Conservation (phyloP, 2,329 filamentous ascomycete species). For the Gyromitra esculenta region DNA sequence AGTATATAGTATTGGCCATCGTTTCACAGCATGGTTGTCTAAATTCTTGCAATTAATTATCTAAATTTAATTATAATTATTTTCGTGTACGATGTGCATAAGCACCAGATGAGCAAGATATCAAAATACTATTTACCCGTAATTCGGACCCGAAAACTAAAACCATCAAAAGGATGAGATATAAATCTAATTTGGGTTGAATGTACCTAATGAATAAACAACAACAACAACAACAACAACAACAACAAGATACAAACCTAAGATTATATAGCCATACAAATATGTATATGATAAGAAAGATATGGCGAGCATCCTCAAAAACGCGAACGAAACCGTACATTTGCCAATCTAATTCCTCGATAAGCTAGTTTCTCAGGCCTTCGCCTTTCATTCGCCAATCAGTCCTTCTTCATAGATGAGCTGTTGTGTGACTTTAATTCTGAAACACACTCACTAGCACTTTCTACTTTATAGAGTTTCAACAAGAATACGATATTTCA, state of each 20-base stretch:
- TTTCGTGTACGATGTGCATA: not conserved
- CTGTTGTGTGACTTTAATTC: not conserved
- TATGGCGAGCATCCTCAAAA: too few species aligned
- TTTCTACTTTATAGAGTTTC: not conserved
- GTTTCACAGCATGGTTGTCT: not conserved
- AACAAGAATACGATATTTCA: not conserved
- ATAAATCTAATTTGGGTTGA: too few species aligned
- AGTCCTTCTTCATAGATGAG: not conserved
- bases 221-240: too few species aligned
- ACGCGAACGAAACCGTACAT: not conserved
- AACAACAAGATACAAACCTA: not conserved
- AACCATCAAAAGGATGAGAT: not conserved
- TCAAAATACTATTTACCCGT: not conserved
- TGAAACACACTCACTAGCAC: not conserved
- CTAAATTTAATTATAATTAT: not conserved
- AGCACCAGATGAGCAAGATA: not conserved
- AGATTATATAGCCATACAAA: too few species aligned
- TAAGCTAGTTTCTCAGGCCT: not conserved
- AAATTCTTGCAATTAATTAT: not conserved
- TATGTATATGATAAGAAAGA: too few species aligned
- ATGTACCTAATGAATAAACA: too few species aligned
- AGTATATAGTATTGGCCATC: not conserved
- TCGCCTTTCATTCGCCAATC: not conserved
- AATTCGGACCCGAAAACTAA: not conserved
- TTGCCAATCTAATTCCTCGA: not conserved